Evolutionary conservation across 2,329 filamentous ascomycete species (phyloP).

Genomic region (Colletotrichum scovillei): DNA sequence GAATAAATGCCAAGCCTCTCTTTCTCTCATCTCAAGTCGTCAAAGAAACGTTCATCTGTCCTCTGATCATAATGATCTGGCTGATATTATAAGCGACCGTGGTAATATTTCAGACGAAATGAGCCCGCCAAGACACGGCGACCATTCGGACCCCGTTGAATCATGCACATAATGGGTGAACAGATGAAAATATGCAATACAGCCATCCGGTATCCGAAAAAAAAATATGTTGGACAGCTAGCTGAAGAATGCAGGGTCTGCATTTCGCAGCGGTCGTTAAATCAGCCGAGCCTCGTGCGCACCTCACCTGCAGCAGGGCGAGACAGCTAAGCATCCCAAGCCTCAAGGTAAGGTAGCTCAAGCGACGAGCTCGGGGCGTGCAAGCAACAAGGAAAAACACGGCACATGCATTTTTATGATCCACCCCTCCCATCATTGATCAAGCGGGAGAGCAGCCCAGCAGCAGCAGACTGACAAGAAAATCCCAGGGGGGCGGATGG

Average conservation of each 20-base stretch:
- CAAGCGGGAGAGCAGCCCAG: not conserved
- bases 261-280: not conserved
- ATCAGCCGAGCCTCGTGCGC: not conserved
- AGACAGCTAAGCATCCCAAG: not conserved
- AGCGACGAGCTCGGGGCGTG: not conserved
- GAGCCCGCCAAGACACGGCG: not conserved
- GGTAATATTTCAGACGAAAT: not conserved
- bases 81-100: not conserved
- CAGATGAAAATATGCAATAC: not conserved
- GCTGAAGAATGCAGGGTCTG: not conserved
- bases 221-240: not conserved
- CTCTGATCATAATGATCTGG: not conserved
- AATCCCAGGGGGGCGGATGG: conserved; percentile 1
- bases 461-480: not conserved
- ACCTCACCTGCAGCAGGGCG: not conserved
- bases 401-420: not conserved
- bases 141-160: not conserved
- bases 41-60: not conserved
- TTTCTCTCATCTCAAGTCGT: not conserved
- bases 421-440: not conserved
- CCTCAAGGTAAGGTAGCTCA: not conserved
- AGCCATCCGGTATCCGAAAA: too few relatives aligned
- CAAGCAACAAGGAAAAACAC: not conserved
- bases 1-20: not conserved
- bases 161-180: not conserved